Evolutionary conservation across 1,284 basidiomycete genomes (phyloP).

Genomic region (Rhodofomes roseus): DNA sequence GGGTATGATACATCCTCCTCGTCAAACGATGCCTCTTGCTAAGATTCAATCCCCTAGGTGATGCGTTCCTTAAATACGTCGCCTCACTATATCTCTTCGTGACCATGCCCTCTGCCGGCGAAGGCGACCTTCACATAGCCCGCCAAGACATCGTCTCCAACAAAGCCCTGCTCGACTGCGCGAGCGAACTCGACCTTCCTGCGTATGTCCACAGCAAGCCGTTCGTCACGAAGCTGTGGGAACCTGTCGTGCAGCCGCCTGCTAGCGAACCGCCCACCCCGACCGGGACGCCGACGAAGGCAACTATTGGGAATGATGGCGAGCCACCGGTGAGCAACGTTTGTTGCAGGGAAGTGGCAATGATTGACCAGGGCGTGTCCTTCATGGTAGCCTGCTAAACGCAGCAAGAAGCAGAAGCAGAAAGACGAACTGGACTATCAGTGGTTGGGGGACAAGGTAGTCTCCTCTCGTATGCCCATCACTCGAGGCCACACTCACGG

Average conservation of each 20-base stretch:
- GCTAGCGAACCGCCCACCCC: not conserved
- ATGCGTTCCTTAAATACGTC: conserved; percentile 77
- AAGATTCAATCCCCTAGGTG: conserved; percentile 43
- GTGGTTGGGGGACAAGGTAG: conserved; percentile 75
- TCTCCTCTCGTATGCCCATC: not conserved
- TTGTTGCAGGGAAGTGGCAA: not conserved
- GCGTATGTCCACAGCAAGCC: conserved; percentile 68
- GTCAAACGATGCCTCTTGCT: conserved; percentile 3
- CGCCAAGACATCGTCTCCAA: conserved; percentile 74
- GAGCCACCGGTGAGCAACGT: not conserved
- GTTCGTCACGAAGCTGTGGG: conserved; percentile 65
- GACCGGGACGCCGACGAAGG: not conserved
- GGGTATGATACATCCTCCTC: conserved; percentile 38
- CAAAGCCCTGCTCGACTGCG: conserved; percentile 52
- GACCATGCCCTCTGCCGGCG: conserved; percentile 54
- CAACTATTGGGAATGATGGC: not conserved
- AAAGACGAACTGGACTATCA: conserved; percentile 47
- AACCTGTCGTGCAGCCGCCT: conserved; percentile 22
- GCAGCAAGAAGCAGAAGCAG: conserved; percentile 39
- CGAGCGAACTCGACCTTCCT: conserved; percentile 56
- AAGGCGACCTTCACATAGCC: conserved; percentile 60
- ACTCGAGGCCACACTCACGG: conserved; percentile 1
- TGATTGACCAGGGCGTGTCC: not conserved
- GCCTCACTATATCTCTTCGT: conserved; percentile 72
- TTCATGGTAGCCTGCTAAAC: conserved; percentile 19